Base-by-base conservation (phyloP, 106 monocot species). In the Posidonia australis region DNA sequence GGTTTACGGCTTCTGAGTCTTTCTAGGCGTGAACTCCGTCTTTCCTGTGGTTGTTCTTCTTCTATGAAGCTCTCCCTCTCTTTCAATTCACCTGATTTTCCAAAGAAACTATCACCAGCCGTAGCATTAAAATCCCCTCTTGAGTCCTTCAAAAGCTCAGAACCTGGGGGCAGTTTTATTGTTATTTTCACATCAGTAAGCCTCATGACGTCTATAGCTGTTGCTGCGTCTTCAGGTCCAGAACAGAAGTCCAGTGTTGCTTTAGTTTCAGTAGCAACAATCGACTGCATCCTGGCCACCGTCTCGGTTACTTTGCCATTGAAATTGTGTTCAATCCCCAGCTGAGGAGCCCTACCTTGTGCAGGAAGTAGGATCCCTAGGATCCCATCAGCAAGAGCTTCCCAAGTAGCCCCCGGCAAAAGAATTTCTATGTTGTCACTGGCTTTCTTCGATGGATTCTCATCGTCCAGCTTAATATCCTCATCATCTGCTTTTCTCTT, bases 1-100 rank as follows among this genome's bases (percentile, higher is more conserved):
- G 77, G 80, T 74, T 98, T 98, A 46, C 90, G 90, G 75, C 96
- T 98, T 83, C 87, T 84, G 27, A 98, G 82, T 69, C 90, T 82
- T 78, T 91, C 96, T 67, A 98, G 79, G 67, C 90, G 87, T 70
- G 81, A 76, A 51, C 90, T 90, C 64, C 96, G 80, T 72, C 96
- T 87, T 76, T 90, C 96, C 21, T 90, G 87, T 60, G 68, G 78
- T 68, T 98, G 96, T 53, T 90, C 96, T 77, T 84, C 87, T 26
- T 90, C 86, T 49, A 32, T 32, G 76, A 18, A 81, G 13, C 59
- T 52, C 62, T 93, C 81, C 26, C 76, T 83, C 65, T 85, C 93
- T 67, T 77, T 85, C 16, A 52, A 20, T 27, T 48, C 61, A 54
- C 43, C 67, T 58, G 70, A 54, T 66, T 88, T 81, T 64, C 70